These are phyloP conservation scores for Lentinula aciculospora DNA, from an alignment of 768 basidiomycete species.

Conservation along the genomic window DNA sequence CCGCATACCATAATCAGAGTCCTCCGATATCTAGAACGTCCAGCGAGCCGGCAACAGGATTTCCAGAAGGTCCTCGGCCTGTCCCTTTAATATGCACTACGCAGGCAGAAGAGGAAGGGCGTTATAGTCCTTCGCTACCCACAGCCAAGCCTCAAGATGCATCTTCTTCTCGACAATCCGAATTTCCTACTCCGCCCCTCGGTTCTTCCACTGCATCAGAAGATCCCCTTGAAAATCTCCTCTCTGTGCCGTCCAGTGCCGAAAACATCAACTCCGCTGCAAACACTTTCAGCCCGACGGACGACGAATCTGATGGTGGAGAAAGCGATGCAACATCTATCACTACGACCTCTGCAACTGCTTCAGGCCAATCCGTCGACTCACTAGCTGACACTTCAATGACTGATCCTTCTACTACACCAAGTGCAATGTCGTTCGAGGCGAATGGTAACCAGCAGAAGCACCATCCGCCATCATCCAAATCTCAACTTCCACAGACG, in stretches of 20 bases:
- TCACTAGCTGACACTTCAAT: slow-evolving; percentile 1
- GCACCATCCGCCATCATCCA: background rate
- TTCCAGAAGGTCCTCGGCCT: slow-evolving; percentile 19
- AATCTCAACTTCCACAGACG: background rate
- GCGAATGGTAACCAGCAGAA: slow-evolving; percentile 24
- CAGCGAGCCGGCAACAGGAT: background rate
- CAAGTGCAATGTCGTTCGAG: background rate
- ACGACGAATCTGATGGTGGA: slow-evolving; percentile 21
- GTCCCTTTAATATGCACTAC: slow-evolving; percentile 55
- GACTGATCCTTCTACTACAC: background rate
- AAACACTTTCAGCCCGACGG: slow-evolving; percentile 21
- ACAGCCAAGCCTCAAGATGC: slow-evolving; percentile 8
- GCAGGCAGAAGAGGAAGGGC: slow-evolving; percentile 31
- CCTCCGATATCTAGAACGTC: background rate
- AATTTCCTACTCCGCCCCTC: background rate
- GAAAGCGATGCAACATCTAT: slow-evolving; percentile 21
- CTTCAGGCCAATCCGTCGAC: slow-evolving; percentile 19
- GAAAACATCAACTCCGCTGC: background rate
- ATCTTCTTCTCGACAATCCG: background rate
- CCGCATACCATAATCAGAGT: background rate
- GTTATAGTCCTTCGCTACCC: slow-evolving; percentile 10
- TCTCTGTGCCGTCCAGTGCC: background rate
- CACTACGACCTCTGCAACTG: slow-evolving; percentile 16
- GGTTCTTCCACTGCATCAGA: background rate
- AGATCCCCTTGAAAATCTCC: slow-evolving; percentile 11